A percentile compares a stretch with the other conserved stretches of the same genome.
These are phyloP conservation scores for Lepiota venenata DNA, from an alignment of 768 basidiomycete species.

Conservation along the genomic window DNA sequence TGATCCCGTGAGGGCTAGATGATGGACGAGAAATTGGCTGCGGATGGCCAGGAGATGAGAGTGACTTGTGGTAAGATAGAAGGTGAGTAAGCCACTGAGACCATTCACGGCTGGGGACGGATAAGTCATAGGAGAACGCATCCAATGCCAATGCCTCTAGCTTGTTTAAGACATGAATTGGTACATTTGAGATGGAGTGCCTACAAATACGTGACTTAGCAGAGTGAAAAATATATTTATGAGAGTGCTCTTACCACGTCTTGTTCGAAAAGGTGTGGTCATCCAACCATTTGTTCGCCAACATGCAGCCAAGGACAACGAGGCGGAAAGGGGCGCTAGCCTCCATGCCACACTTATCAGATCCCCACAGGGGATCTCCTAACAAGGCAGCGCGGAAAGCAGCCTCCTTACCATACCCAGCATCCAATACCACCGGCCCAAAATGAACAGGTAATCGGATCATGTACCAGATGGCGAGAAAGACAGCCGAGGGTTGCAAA, in stretches of 20 bases:
- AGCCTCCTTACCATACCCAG: conserved; percentile 54
- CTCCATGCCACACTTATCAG: conserved; percentile 49
- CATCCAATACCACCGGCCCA: conserved; percentile 44
- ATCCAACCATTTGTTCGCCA: conserved; percentile 87
- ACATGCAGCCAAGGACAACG: conserved; percentile 77
- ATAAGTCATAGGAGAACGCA: conserved; percentile 67
- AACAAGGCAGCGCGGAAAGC: conserved; percentile 65
- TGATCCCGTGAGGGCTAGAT: conserved; percentile 63
- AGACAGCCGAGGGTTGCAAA: conserved; percentile 76
- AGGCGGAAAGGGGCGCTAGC: conserved; percentile 67
- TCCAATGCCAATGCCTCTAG: conserved; percentile 71
- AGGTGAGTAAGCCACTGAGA: conserved; percentile 67
- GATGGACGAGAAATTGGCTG: conserved; percentile 81
- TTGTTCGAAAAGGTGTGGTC: conserved; percentile 90
- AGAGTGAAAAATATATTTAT: neutral
- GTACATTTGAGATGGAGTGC: conserved; percentile 79
- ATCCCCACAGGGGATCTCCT: conserved; percentile 40
- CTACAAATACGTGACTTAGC: conserved; percentile 31
- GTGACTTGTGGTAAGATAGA: conserved; percentile 59
- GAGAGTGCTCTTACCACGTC: conserved; percentile 59
- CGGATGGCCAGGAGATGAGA: conserved; percentile 54
- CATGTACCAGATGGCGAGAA: conserved; percentile 82
- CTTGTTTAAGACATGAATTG: conserved; percentile 64
- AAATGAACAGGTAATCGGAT: conserved; percentile 71
- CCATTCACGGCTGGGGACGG: conserved; percentile 64